These are phyloP conservation scores for Sicyos edulis DNA, from an alignment of 306 rosid species.

Conservation along the genomic window DNA sequence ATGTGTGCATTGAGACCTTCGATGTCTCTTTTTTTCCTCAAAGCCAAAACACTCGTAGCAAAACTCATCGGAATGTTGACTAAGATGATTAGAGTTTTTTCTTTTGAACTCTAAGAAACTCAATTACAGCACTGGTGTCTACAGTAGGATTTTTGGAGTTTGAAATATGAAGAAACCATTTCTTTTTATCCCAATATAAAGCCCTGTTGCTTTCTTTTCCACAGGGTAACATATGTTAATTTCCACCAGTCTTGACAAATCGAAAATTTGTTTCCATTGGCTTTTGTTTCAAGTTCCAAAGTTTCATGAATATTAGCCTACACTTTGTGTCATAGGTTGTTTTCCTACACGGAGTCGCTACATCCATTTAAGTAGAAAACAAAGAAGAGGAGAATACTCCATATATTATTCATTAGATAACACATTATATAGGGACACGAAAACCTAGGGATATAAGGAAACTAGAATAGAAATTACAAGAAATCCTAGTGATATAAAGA, in stretches of 20 bases:
- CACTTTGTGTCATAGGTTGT: background rate
- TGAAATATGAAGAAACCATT: too few relatives aligned
- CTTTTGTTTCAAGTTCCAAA: background rate
- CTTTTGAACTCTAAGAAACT: too few relatives aligned
- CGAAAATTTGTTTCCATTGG: background rate
- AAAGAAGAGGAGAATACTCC: background rate
- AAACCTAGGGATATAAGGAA: too few relatives aligned
- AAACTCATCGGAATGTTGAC: too few relatives aligned
- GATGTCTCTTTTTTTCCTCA: background rate
- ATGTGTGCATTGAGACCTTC: background rate
- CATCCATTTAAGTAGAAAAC: background rate
- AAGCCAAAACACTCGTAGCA: background rate
- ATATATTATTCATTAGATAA: too few relatives aligned
- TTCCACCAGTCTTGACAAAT: background rate
- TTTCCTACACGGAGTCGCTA: background rate
- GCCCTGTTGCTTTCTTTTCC: background rate
- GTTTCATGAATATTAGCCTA: background rate
- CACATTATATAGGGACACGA: too few relatives aligned
- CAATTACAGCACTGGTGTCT: too few relatives aligned
- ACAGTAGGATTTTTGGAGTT: too few relatives aligned
- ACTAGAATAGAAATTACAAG: too few relatives aligned
- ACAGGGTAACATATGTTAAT: background rate
- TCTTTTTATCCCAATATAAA: too few relatives aligned
- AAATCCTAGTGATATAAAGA: too few relatives aligned
- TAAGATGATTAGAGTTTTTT: too few relatives aligned